Evolutionary conservation across 495 filamentous ascomycete species (phyloP).

Genomic region (Daldinia decipiens): DNA sequence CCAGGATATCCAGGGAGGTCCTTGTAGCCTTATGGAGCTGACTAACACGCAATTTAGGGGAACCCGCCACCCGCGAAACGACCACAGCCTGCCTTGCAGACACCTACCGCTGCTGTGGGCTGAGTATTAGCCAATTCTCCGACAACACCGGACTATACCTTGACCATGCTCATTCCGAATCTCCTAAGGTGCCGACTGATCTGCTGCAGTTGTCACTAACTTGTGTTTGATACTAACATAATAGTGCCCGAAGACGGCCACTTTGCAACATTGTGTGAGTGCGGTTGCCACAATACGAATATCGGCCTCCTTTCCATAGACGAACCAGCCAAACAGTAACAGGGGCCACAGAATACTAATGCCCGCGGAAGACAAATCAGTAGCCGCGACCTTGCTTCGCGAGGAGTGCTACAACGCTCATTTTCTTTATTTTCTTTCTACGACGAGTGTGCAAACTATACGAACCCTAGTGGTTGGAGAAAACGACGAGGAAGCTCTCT

Average conservation of each 20-base stretch:
- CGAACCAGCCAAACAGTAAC: slow-evolving; percentile 17
- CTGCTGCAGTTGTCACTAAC: slow-evolving; percentile 28
- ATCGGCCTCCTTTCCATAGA: slow-evolving; percentile 6
- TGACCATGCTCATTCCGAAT: slow-evolving; percentile 7
- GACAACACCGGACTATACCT: slow-evolving; percentile 5
- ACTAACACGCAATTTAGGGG: slow-evolving; percentile 45
- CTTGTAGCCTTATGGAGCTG: slow-evolving; percentile 39
- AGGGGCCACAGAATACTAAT: slow-evolving; percentile 5
- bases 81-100: slow-evolving; percentile 47
- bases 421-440: background rate
- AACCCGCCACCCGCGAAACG: slow-evolving; percentile 51
- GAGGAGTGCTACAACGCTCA: background rate
- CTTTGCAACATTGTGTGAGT: slow-evolving; percentile 31
- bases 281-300: slow-evolving; percentile 10
- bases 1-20: slow-evolving; percentile 44
- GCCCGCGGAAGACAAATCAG: slow-evolving; percentile 9
- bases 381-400: slow-evolving; percentile 6
- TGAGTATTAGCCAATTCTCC: slow-evolving; percentile 33
- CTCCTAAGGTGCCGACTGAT: slow-evolving; percentile 38
- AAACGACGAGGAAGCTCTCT: background rate
- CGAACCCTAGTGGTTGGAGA: background rate
- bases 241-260: slow-evolving; percentile 17
- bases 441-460: slow-evolving; percentile 2
- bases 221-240: slow-evolving; percentile 35
- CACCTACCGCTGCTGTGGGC: slow-evolving; percentile 51